These are phyloP conservation scores for Eucalyptus tenuipes DNA, from an alignment of 345 rosid genomes.

Conservation along the genomic window DNA sequence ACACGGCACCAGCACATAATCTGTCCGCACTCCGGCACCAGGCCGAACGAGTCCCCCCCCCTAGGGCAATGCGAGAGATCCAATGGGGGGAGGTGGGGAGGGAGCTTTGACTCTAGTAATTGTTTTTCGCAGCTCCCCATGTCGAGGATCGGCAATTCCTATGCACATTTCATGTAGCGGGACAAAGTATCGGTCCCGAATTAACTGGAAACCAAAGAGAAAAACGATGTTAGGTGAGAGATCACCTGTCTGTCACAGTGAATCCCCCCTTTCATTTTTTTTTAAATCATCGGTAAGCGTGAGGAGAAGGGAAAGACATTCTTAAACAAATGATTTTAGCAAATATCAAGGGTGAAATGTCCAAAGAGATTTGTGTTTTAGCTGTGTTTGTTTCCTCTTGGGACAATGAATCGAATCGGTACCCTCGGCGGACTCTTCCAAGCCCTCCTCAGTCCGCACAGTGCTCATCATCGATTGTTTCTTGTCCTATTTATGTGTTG, in stretches of 20 bases:
- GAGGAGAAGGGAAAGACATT: not conserved
- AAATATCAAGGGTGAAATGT: not conserved
- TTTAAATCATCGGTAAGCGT: not conserved
- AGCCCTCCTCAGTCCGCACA: not conserved
- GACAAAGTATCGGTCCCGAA: not conserved
- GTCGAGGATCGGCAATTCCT: not conserved
- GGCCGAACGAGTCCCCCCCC: not conserved
- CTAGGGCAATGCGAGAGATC: not conserved
- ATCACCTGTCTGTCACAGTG: not conserved
- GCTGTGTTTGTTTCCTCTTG: not conserved
- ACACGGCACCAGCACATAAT: not conserved
- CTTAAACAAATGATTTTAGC: not conserved
- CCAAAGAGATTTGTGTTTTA: not conserved
- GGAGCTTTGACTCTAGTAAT: not conserved
- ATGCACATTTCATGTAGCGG: not conserved
- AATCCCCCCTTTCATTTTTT: not conserved
- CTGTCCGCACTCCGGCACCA: not conserved
- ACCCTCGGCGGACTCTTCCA: not conserved
- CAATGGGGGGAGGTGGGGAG: not conserved
- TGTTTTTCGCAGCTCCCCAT: not conserved
- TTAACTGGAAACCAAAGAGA: not conserved
- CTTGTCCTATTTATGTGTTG: not conserved
- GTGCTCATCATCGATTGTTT: not conserved
- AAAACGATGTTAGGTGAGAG: not conserved
- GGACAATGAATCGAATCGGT: not conserved